Evolutionary conservation across 2,329 filamentous ascomycete genomes (phyloP), one percentile per base, ranked within the genome.

Genomic region (Aspergillus sp.): DNA sequence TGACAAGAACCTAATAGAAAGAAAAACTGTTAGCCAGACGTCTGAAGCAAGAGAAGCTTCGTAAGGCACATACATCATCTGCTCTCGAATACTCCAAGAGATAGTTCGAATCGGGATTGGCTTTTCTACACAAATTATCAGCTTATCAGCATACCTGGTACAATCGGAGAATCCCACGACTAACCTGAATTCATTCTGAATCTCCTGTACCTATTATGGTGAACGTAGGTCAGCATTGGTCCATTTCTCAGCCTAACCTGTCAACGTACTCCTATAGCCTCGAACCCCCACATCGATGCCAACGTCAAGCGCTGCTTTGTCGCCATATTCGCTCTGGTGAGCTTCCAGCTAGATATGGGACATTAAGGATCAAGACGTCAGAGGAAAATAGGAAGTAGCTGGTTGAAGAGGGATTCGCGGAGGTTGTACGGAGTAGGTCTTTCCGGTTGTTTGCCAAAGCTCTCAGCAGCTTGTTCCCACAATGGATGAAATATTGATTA

Each of bases 201-300:
- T 49, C 23, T 64, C 59, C n/a, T 53, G 33, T n/a, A 57, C 50
- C 62, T 65, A n/a, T 30, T 4, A 45, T 13, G 30, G 9, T 20
- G 19, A 10, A 15, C 10, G 13, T 30, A 23, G 23, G 32, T 58
- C 37, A 57, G 45, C 30, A 42, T 12, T 12, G 13, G 6, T 20
- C 10, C 30, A 7, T 35, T 30, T 23, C 27, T 10, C 23, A 46
- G 27, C 25, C 13, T 9, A 2, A 10, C 17, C 19, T 5, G 19
- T 13, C 19, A 7, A 49, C 59, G 50, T 55, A 68, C 64, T 12
- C 55, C 63, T 15, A 61, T 58, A 7, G 52, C 51, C 32, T 67
- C 63, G 27, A 69, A 65, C 1, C 50, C 59, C 61, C 63, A 67
- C 38, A 60, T 63, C 0, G 64, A 66, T 1, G 60, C 64, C 22